These are phyloP conservation scores for Macadamia integrifolia DNA, from an alignment of 164 flowering plant species.

Conservation along the genomic window DNA sequence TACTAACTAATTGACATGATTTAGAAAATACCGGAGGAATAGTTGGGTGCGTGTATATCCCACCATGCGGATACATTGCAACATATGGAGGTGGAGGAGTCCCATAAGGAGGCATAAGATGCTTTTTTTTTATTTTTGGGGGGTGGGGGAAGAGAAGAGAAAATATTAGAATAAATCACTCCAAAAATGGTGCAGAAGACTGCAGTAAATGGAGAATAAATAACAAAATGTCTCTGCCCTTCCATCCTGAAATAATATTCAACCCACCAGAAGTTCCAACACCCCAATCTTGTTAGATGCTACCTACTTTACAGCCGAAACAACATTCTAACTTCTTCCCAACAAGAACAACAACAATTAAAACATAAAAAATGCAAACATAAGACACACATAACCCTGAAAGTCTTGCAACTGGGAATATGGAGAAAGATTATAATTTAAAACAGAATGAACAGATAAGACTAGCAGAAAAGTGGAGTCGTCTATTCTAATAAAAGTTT, in stretches of 20 bases:
- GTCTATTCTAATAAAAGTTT: too few relatives aligned
- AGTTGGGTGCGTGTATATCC: conserved; percentile 85
- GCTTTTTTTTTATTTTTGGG: conserved; percentile 28
- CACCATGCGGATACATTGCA: conserved; percentile 97
- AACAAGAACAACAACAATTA: too few relatives aligned
- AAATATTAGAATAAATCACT: neutral
- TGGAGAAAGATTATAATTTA: too few relatives aligned
- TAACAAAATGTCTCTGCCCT: neutral
- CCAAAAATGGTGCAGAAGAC: neutral
- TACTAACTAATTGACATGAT: conserved; percentile 3
- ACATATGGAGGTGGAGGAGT: conserved; percentile 95
- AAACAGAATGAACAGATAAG: too few relatives aligned
- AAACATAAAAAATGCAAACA: too few relatives aligned
- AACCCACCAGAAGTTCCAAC: neutral
- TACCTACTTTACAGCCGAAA: too few relatives aligned
- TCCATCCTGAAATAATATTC: neutral
- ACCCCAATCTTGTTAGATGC: too few relatives aligned
- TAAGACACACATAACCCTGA: too few relatives aligned
- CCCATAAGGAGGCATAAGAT: conserved; percentile 91
- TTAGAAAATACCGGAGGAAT: conserved; percentile 66
- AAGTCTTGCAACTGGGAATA: too few relatives aligned
- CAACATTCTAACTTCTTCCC: too few relatives aligned
- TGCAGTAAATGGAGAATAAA: neutral
- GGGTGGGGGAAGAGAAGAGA: conserved; percentile 13
- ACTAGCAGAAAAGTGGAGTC: too few relatives aligned